Percentiles rank a stretch among this genome's conserved stretches.
These are phyloP conservation scores for Capsella rubella DNA, from an alignment of 441 rosid species.

Conservation along the genomic window DNA sequence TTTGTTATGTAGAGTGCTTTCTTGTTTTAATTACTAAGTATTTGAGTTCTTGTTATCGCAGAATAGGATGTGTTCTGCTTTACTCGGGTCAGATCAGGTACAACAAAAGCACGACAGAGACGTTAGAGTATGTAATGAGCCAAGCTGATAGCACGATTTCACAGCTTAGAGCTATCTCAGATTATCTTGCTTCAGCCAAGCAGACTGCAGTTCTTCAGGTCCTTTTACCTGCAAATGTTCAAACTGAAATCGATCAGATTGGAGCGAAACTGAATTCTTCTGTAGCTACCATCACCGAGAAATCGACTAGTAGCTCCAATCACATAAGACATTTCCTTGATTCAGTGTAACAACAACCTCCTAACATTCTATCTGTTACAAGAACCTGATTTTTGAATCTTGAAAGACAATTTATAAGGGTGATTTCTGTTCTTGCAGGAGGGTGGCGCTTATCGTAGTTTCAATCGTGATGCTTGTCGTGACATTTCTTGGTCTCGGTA, in stretches of 20 bases:
- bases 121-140: slow-evolving; percentile 70
- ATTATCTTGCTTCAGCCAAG: slow-evolving; percentile 74
- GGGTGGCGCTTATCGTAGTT: slow-evolving; percentile 61
- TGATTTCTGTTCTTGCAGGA: slow-evolving; percentile 57
- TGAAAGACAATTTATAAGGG: background rate
- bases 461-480: slow-evolving; percentile 82
- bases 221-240: slow-evolving; percentile 72
- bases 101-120: slow-evolving; percentile 65
- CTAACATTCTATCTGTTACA: background rate
- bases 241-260: slow-evolving; percentile 77
- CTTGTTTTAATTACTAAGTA: background rate
- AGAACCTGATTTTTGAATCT: background rate
- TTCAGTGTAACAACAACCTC: slow-evolving; percentile 59
- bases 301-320: slow-evolving; percentile 59
- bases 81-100: slow-evolving; percentile 81
- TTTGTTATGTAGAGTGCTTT: background rate
- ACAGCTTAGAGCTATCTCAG: slow-evolving; percentile 70
- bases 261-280: slow-evolving; percentile 71
- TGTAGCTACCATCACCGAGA: slow-evolving; percentile 55
- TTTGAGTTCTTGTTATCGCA: slow-evolving; percentile 43
- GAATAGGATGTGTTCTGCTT: slow-evolving; percentile 78
- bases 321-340: slow-evolving; percentile 66
- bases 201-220: slow-evolving; percentile 70
- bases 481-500: slow-evolving; percentile 82
- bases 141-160: slow-evolving; percentile 71